Conservation (phyloP, 179 eudicot genomes). For the Silene noctiflora region DNA sequence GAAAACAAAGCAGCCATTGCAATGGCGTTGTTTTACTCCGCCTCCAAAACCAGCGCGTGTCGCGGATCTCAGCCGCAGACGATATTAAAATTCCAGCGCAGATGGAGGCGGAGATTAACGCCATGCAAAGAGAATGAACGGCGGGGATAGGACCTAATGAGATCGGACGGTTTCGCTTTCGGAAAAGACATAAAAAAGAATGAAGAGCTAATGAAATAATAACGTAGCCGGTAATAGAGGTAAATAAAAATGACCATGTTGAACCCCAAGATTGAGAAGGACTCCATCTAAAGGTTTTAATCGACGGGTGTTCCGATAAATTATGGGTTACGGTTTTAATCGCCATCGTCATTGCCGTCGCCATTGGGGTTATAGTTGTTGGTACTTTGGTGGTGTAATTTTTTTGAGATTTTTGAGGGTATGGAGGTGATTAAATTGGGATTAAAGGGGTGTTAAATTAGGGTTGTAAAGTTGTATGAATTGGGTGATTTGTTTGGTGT, state of each 20-base stretch:
- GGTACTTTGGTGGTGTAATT: neutral
- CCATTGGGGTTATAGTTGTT: neutral
- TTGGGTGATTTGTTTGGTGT: neutral
- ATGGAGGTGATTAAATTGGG: no score
- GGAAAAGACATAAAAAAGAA: conserved; percentile 38
- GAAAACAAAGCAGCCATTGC: conserved; percentile 85
- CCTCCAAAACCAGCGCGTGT: conserved; percentile 73
- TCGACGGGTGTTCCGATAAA: neutral
- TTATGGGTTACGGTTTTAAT: neutral
- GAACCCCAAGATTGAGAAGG: neutral
- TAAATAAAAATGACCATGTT: neutral
- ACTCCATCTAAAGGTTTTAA: neutral
- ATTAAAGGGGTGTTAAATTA: neutral
- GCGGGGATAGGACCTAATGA: conserved; percentile 82
- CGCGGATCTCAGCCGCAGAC: conserved; percentile 72
- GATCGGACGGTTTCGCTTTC: conserved; percentile 34
- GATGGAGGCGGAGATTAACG: conserved; percentile 59
- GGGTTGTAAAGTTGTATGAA: neutral
- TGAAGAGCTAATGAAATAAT: neutral
- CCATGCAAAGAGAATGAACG: conserved; percentile 64
- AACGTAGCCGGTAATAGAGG: neutral
- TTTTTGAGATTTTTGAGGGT: no score
- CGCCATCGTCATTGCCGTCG: neutral
- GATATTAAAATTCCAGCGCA: conserved; percentile 73
- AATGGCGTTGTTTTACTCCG: conserved; percentile 58